Evolutionary conservation across 108 stramenopile species (phyloP), one percentile per base, ranked within the genome.

Genomic region (Nitzschia palea): DNA sequence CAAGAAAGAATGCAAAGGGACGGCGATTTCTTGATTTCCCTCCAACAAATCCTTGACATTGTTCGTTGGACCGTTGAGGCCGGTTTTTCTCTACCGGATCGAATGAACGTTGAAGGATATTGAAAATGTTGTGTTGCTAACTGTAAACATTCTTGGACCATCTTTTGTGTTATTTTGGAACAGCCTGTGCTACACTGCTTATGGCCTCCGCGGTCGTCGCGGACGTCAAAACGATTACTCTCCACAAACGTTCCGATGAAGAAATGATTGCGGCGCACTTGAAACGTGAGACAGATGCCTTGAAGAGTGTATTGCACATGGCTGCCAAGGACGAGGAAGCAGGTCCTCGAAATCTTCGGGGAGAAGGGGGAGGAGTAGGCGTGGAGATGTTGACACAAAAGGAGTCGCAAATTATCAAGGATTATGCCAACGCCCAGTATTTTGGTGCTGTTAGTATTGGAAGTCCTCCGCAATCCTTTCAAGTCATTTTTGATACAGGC

Each of bases 401-500:
- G 15, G 93, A 90, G 62, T 78, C 73, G 27, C 79, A 82, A 60
- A 63, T 75, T 42, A 91, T 94, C 79, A 94, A 94, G 55, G 93
- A 94, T 61, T 94, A 91, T 67, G 85, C 82, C 63, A 94, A 94
- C 63, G 93, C 93, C 0, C 93, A 94, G 48, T 94, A 94, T 42
- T 94, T 73, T 62, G 93, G 89, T 14, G 67, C 72, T 23, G 64
- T 90, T 50, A 54, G 69, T 34, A 78, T 97, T 33, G 96, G 96
- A 0, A 89, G 65, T 26, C 96, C 96, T 44, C 75, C 87, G 15
- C 96, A 96, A 65, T 79, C 76, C n/a, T 94, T 98, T 51, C 36
- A 81, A 47, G 97, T 98, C 53, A 90, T 98, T 66, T 97, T 96
- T 68, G 99, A 99, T 71, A 98, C 98, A 1, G 99, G 99, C 32